Percentiles rank a stretch among this genome's conserved stretches.
Evolutionary conservation across 225 moss, liverwort and hornwort genomes (phyloP).

Genomic region (Thuidium tamariscinum): DNA sequence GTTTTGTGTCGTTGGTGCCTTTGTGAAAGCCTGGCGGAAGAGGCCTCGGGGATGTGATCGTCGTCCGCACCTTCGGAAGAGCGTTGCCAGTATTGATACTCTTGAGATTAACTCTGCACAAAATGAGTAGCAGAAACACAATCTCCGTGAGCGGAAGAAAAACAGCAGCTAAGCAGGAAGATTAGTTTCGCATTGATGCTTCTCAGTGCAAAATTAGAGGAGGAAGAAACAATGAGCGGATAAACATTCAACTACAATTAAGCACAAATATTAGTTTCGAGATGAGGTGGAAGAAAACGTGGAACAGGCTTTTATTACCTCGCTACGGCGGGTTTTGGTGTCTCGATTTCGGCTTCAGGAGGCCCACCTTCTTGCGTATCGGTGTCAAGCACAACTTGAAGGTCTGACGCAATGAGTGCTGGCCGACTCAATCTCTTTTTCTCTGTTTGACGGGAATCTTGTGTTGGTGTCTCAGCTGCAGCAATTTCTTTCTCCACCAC

Average conservation of each 20-base stretch:
- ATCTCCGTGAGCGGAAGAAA: neutral
- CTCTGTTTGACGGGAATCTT: neutral
- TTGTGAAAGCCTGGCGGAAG: conserved; percentile 48
- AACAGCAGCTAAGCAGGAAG: neutral
- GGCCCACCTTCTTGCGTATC: conserved; percentile 1
- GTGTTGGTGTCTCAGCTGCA: neutral
- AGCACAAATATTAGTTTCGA: neutral
- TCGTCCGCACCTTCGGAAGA: conserved; percentile 12
- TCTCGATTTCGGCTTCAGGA: conserved; percentile 7
- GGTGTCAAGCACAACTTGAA: conserved; percentile 1
- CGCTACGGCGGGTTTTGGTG: conserved; percentile 8
- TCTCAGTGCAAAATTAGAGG: neutral
- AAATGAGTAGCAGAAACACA: neutral
- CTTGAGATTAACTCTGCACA: neutral
- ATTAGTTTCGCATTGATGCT: neutral
- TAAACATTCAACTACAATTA: neutral
- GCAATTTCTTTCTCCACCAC: neutral
- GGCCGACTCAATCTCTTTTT: neutral
- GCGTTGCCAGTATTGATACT: neutral
- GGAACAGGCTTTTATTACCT: neutral
- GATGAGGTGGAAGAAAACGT: neutral
- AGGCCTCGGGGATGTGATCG: neutral
- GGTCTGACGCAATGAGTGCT: neutral
- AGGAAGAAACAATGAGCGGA: neutral
- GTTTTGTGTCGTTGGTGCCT: conserved; percentile 52